phyloP scores from a whole-genome alignment of 108 stramenopile species.

The Bacterosira constricta region DNA sequence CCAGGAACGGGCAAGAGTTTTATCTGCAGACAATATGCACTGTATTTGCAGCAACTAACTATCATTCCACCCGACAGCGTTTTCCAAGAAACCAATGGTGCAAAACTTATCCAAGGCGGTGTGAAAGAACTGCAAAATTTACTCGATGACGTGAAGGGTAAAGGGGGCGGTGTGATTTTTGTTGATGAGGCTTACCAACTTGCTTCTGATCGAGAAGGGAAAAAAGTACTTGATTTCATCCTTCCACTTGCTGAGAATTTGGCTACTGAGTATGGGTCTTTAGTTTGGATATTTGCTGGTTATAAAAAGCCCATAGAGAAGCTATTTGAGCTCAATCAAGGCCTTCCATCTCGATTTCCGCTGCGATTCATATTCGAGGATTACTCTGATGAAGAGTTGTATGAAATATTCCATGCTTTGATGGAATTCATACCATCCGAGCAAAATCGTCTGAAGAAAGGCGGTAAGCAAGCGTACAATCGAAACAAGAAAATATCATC shows the following conservation, averaged over 20 bases:
- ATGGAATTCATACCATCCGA: slow-evolving; percentile 10
- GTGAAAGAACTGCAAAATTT: slow-evolving; percentile 46
- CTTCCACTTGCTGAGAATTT: slow-evolving; percentile 18
- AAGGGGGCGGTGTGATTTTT: slow-evolving; percentile 77
- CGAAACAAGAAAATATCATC: no score
- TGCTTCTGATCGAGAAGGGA: slow-evolving; percentile 12
- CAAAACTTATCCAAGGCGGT: slow-evolving; percentile 12
- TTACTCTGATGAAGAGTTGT: slow-evolving; percentile 22
- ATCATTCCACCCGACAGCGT: slow-evolving; percentile 58
- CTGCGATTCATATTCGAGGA: slow-evolving; percentile 27
- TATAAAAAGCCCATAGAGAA: slow-evolving; percentile 22
- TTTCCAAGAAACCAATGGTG: slow-evolving; percentile 51
- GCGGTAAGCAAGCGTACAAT: no score
- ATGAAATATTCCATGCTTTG: slow-evolving; percentile 25
- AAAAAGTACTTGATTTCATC: slow-evolving; percentile 21
- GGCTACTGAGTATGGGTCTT: slow-evolving; percentile 9
- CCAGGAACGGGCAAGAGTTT: slow-evolving; percentile 89
- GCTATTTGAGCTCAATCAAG: slow-evolving; percentile 21
- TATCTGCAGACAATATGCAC: slow-evolving; percentile 54
- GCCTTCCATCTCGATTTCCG: slow-evolving; percentile 24
- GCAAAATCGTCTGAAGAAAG: neutral
- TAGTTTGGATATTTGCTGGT: slow-evolving; percentile 33
- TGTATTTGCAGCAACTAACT: slow-evolving; percentile 62
- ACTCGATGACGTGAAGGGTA: slow-evolving; percentile 66
- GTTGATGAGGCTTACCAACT: slow-evolving; percentile 70